Percentiles rank a stretch among this genome's conserved stretches.
Conservation (phyloP, 2,329 filamentous ascomycete species). For the Pyrenophora tritici-repentis region DNA sequence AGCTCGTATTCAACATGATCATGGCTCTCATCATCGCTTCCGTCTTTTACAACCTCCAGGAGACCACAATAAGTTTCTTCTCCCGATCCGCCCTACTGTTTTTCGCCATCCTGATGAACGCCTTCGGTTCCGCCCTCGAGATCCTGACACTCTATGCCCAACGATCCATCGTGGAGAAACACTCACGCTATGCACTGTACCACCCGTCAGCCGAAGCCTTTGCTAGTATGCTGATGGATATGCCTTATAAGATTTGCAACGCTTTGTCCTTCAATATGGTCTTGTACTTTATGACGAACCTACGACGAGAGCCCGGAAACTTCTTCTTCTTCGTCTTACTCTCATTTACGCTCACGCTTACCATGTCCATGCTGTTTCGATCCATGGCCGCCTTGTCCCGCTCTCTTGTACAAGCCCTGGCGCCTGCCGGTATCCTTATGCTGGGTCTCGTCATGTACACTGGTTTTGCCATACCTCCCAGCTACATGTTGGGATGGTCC, state of each 20-base stretch:
- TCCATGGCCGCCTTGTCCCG: constrained; percentile 77
- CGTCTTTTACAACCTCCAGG: constrained; percentile 77
- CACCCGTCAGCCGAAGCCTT: constrained; percentile 89
- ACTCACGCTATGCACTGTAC: constrained; percentile 82
- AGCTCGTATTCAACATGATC: constrained; percentile 71
- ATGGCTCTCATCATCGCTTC: constrained; percentile 79
- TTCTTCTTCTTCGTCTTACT: constrained; percentile 89
- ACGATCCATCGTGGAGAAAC: constrained; percentile 90
- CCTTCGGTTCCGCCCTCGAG: constrained; percentile 79
- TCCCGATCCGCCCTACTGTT: constrained; percentile 79
- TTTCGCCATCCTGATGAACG: constrained; percentile 86
- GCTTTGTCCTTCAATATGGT: constrained; percentile 76
- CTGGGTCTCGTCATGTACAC: constrained; percentile 70
- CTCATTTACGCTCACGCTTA: constrained; percentile 72
- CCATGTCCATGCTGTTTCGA: constrained; percentile 87
- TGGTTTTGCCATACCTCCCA: constrained; percentile 63
- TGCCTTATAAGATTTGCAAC: constrained; percentile 82
- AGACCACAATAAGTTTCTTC: constrained; percentile 74
- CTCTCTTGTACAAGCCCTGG: constrained; percentile 64
- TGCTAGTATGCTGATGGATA: constrained; percentile 81
- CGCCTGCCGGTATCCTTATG: constrained; percentile 63
- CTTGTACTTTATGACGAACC: constrained; percentile 85
- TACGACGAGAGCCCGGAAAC: constrained; percentile 71
- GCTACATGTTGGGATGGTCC: constrained; percentile 78
- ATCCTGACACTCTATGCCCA: constrained; percentile 87